Evolutionary conservation across 2,329 filamentous ascomycete species (phyloP), one percentile per base, ranked within the genome.

Genomic region (Penicillium sp.): DNA sequence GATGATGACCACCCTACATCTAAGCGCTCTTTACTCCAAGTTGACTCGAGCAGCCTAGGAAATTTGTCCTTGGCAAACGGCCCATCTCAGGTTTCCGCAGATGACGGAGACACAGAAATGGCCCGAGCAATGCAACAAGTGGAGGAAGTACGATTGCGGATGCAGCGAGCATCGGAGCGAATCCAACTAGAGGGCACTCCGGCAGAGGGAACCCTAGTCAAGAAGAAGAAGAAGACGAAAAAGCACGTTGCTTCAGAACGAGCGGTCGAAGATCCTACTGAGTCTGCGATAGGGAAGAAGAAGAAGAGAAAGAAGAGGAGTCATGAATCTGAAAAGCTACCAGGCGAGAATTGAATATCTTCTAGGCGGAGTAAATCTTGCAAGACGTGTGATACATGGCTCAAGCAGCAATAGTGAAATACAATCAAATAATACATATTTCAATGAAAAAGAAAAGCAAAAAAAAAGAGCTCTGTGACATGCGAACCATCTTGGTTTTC

Each of bases 41-140:
- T 97, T 0, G 92, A 97, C 74, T 96, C 92, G 35, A 93, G 89
- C 62, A 88, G 87, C 40, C 84, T 99, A 3, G 85, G 86, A 1
- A 78, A 84, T 2, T 82, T 97, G 42, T 88, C 84, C 43, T 82
- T 97, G 1, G 85, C 88, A 20, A 47, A 84, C 81, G 32, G 78
- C 74, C 47, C 62, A 66, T 16, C 56, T n/a, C n/a, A 39, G 3
- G 31, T 51, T 13, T 29, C 44, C 5, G 39, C 87, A 61, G 83
- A 88, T 69, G 84, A 83, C 16, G 91, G 96, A 68, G 92, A 97
- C 58, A 86, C 85, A 1, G 92, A 97, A 74, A 96, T 97, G 90
- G 86, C 85, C 43, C 86, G 85, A 67, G 94, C 93, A 9, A 86
- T 97, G 80, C 87, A 88, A 71, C 90, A 97, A 72, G 89, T 99